Evolutionary conservation across 257 asterid genomes (phyloP).

Genomic region (Solanum bulbocastanum): DNA sequence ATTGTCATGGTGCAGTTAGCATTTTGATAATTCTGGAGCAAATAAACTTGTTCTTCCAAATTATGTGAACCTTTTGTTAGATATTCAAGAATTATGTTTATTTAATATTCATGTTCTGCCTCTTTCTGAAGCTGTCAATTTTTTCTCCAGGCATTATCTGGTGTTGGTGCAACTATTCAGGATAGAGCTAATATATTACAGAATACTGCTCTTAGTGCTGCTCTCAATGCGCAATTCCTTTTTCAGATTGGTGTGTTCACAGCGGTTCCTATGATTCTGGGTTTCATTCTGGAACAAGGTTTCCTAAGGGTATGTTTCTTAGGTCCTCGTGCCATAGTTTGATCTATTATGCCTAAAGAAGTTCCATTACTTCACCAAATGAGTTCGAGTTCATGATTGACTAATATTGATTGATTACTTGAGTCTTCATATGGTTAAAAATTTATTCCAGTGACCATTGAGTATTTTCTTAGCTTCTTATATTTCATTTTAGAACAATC

Average conservation of each 20-base stretch:
- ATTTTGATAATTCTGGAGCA: not conserved
- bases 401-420: not conserved
- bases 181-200: constrained; percentile 37
- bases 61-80: not conserved
- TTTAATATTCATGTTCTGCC: not conserved
- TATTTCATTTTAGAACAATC: not conserved
- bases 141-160: constrained; percentile 75
- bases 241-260: constrained; percentile 91
- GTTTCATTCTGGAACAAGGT: constrained; percentile 92
- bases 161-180: constrained; percentile 72
- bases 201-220: constrained; percentile 69
- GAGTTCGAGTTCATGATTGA: not conserved
- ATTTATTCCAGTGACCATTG: not conserved
- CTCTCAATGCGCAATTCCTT: constrained; percentile 90
- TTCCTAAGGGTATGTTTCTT: constrained; percentile 63
- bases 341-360: not conserved
- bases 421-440: not conserved
- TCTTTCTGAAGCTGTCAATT: constrained; percentile 7
- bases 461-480: not conserved
- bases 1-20: not conserved
- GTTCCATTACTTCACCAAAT: not conserved
- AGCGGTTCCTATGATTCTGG: constrained; percentile 90
- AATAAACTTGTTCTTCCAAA: not conserved
- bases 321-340: not conserved
- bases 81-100: not conserved